Evolutionary conservation across 805 yeast genomes (phyloP).

Genomic region (Maudiozyma serrabonitensis): DNA sequence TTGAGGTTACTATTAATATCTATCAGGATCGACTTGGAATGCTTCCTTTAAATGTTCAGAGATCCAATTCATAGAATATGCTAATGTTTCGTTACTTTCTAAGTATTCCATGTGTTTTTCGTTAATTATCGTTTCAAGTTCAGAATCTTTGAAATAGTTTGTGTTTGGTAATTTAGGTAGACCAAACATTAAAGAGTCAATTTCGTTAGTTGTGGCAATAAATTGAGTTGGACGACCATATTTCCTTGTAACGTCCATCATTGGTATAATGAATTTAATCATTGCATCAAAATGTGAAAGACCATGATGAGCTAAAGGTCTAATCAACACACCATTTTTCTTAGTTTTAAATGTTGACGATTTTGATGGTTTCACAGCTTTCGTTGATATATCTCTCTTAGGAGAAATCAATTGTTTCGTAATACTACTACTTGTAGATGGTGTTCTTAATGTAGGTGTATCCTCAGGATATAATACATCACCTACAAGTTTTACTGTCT

Average conservation of each 20-base stretch:
- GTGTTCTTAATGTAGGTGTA: slow-evolving; percentile 1
- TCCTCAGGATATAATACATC: slow-evolving; percentile 10
- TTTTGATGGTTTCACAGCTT: slow-evolving; percentile 2
- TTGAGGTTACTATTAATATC: background rate
- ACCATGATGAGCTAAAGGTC: slow-evolving; percentile 62
- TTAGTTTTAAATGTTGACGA: slow-evolving; percentile 5
- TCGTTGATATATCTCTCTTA: slow-evolving; percentile 7
- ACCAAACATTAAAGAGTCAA: slow-evolving; percentile 52
- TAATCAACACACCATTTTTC: slow-evolving; percentile 33
- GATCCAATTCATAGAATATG: slow-evolving; percentile 12
- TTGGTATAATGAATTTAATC: slow-evolving; percentile 55
- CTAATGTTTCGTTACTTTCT: slow-evolving; percentile 8
- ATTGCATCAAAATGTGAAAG: slow-evolving; percentile 59
- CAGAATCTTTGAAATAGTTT: slow-evolving; percentile 30
- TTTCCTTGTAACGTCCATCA: slow-evolving; percentile 53
- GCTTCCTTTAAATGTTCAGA: slow-evolving; percentile 6
- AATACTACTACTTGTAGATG: slow-evolving; percentile 5
- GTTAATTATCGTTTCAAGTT: slow-evolving; percentile 4
- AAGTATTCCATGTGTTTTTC: background rate
- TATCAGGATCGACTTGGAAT: background rate
- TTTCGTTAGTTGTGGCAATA: slow-evolving; percentile 41
- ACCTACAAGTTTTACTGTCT: slow-evolving; percentile 17
- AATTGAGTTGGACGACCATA: slow-evolving; percentile 68
- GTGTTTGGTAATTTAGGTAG: slow-evolving; percentile 64
- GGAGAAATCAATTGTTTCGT: slow-evolving; percentile 9